A percentile compares a stretch with the other conserved stretches of the same genome.
These are phyloP conservation scores for Myriangium duriaei DNA, from an alignment of 2,329 filamentous ascomycete genomes.

Conservation along the genomic window DNA sequence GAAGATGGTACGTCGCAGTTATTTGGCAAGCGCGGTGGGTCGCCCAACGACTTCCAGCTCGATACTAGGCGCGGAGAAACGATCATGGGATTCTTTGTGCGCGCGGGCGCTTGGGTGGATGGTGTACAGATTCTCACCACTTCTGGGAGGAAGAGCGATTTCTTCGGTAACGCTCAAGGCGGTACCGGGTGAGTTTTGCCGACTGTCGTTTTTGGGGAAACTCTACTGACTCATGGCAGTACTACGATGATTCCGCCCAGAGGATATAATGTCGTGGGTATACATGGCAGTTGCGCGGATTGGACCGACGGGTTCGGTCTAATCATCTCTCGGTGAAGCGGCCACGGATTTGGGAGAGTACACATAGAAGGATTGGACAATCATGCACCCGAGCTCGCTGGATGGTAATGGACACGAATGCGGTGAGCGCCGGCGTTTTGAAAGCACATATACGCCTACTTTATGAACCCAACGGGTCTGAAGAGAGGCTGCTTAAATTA, in stretches of 20 bases:
- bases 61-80: conserved; percentile 78
- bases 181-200: conserved; percentile 63
- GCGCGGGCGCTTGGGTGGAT: conserved; percentile 73
- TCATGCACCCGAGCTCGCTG: no score
- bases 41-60: conserved; percentile 61
- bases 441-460: not conserved
- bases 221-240: conserved; percentile 33
- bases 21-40: conserved; percentile 70
- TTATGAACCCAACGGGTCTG: not conserved
- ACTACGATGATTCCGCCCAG: conserved; percentile 79
- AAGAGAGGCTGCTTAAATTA: no score
- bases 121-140: conserved; percentile 84
- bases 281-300: conserved; percentile 65
- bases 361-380: no score
- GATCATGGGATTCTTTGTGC: conserved; percentile 72
- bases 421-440: no score
- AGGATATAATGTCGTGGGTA: conserved; percentile 77
- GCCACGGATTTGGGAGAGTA: no score
- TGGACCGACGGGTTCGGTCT: conserved; percentile 83
- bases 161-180: conserved; percentile 71
- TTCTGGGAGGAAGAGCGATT: conserved; percentile 67
- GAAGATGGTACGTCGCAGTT: conserved; percentile 75
- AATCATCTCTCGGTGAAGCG: conserved; percentile 61
- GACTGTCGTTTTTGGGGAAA: conserved; percentile 4
- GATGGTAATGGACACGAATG: no score